Base-by-base conservation (phyloP, 2,329 filamentous ascomycete species). In the Lachnellula hyalina region DNA sequence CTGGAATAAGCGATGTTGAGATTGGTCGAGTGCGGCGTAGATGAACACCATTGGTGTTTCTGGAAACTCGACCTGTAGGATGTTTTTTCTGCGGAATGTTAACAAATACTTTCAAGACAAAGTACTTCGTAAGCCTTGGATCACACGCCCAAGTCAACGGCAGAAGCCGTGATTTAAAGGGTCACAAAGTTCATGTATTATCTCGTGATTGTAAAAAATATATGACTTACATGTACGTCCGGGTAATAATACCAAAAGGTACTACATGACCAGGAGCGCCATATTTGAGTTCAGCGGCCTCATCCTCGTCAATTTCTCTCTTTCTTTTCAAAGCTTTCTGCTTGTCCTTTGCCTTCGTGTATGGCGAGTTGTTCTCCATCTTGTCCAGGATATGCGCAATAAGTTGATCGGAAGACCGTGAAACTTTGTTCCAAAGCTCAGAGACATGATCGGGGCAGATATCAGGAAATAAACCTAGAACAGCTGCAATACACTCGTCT, bases 401-500 rank as follows among this genome's bases (percentile, higher is more conserved):
- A n/a, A 68, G 62, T 51, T 65, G 63, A 15, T 62, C 59, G 7
- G 65, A 62, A 11, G 62, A 56, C 25, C 59, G 34, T 9, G 53
- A 53, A 12, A 63, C 47, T 32, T 56, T 60, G 21, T 68, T 57
- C 55, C 72, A 75, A n/a, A 77, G 61, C 15, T 65, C 60, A 11
- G 60, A 60, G 21, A 78, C 70, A 61, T 75, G 71, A 11, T 71
- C 64, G 21, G 66, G 70, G 52, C 72, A 72, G 41, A 79, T 75
- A 48, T 74, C 75, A 8, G 77, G 77, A 52, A 80, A 78, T 8
- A 79, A 61, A 11, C 66, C 63, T 4, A 74, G 38, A 17, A 79
- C 63, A n/a, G 67, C 63, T 8, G 61, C 58, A 17, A 77, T 64
- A 49, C 70, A 62, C 45, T 59, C 57, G n/a, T 34, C 47, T 40